Base-by-base conservation (phyloP, 108 stramenopile species). In the Skeletonema marinoi region DNA sequence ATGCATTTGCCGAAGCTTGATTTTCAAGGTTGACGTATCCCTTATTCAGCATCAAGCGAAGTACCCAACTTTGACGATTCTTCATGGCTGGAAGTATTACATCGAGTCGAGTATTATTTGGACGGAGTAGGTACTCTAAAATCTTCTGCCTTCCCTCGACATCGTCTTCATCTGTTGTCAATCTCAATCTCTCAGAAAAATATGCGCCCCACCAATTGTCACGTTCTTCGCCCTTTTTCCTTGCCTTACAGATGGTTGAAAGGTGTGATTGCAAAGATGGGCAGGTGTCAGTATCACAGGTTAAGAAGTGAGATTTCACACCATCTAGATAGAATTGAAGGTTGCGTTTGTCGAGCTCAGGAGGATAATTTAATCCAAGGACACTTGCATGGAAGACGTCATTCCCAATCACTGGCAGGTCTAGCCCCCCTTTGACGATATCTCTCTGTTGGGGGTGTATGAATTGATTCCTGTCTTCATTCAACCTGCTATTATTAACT, bases 21-120 rank as follows among this genome's bases (percentile, higher is more conserved):
- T 4, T 3, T 4, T 59, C 33, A 16, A 70, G 56, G 17, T 70
- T 51, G 4, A 70, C 1, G 33, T 56, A 16, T 10, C 56, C 32
- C 16, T 59, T 38, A 4, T 70, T 31, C 2, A 70, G 32, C 56
- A 70, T 70, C 35, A 50, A 60, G 21, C 69, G 69, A 35, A 70
- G 33, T 3, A 38, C 35, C 51, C 69, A 50, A 70, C 56, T 31
- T 33, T 70, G 69, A 4, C 69, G 51, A 33, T 56, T 10, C 25
- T 36, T 50, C 19, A 70, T 17, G 6, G 56, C 58, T n/a, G n/a
- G n/a, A 6, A 70, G 6, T 0, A 70, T 17, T n/a, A 59, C 56
- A 59, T 70, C 69, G 17, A 39, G 17, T 14, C 36, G 31, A 29
- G n/a, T n/a, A n/a, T 10, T 51, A 13, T 51, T 10, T 19, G 10